Evolutionary conservation across 352 stramenopile genomes (phyloP).

Genomic region (Pythium grandisporangium): DNA sequence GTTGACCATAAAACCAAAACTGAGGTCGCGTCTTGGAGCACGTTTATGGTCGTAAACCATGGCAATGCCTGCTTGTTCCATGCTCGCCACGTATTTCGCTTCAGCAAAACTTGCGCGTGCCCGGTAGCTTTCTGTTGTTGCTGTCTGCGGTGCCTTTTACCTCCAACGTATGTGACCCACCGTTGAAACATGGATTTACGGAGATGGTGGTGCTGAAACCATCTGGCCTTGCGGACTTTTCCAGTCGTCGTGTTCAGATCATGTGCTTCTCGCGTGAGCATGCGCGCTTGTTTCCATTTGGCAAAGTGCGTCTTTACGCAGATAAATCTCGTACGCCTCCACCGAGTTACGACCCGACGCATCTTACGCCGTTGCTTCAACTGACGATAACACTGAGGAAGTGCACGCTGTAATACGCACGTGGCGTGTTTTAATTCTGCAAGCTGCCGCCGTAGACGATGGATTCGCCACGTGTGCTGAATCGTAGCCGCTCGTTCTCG

Average conservation of each 20-base stretch:
- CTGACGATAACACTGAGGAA: conserved; percentile 4
- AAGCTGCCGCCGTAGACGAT: conserved; percentile 3
- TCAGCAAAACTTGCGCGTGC: neutral
- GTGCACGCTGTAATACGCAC: conserved; percentile 2
- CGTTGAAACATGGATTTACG: conserved; percentile 5
- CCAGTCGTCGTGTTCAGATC: conserved; percentile 7
- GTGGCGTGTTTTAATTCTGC: conserved; percentile 2
- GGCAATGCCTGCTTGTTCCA: neutral
- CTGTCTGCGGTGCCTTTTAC: neutral
- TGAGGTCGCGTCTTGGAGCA: no score
- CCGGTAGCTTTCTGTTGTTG: neutral
- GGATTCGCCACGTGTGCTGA: conserved; percentile 6
- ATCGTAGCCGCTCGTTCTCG: conserved; percentile 3
- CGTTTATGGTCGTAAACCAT: neutral
- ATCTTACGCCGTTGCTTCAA: conserved; percentile 4
- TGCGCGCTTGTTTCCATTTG: conserved; percentile 9
- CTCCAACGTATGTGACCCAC: conserved; percentile 1
- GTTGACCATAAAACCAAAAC: no score
- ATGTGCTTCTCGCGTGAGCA: conserved; percentile 5
- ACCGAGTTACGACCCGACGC: conserved; percentile 10
- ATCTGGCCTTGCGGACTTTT: conserved; percentile 11
- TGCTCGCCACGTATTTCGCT: neutral
- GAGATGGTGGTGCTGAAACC: conserved; percentile 16
- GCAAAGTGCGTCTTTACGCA: conserved; percentile 6
- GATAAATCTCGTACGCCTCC: conserved; percentile 5